A percentile compares a stretch with the other conserved stretches of the same genome.
phyloP scores from a whole-genome alignment of 441 rosid genomes.

The Kokia cookei region DNA sequence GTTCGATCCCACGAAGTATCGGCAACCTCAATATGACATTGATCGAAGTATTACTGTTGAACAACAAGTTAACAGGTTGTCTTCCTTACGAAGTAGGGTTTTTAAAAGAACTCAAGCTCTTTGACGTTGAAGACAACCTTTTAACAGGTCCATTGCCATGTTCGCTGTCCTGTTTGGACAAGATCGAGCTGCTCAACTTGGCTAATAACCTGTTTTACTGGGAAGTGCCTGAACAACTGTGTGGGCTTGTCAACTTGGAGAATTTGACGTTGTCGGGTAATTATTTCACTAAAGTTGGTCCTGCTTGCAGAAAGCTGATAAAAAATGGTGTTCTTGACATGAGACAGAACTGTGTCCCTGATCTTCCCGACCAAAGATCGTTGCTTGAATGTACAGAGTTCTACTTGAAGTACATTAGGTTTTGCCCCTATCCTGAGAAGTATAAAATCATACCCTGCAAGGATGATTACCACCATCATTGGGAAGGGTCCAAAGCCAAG shows the following conservation, averaged over 20 bases:
- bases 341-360: conserved; percentile 32
- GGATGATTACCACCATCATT: neutral
- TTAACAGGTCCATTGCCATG: conserved; percentile 44
- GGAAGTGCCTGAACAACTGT: conserved; percentile 36
- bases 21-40: conserved; percentile 23
- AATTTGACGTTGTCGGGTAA: conserved; percentile 35
- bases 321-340: conserved; percentile 26
- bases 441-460: conserved; percentile 22
- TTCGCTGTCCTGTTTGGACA: conserved; percentile 37
- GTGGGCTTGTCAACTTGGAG: conserved; percentile 19
- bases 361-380: conserved; percentile 38
- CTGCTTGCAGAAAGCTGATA: conserved; percentile 31
- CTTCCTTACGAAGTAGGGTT: conserved; percentile 46
- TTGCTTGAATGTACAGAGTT: conserved; percentile 27
- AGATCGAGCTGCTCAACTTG: conserved; percentile 32
- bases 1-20: conserved; percentile 40
- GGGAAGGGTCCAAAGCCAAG: neutral
- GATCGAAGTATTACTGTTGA: conserved; percentile 31
- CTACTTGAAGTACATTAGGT: conserved; percentile 16
- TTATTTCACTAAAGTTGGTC: conserved; percentile 34
- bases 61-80: conserved; percentile 40
- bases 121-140: conserved; percentile 34
- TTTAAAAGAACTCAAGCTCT: conserved; percentile 18
- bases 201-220: conserved; percentile 36
- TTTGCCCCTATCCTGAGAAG: conserved; percentile 11